These are phyloP conservation scores for Pseudocercospora pini-densiflorae DNA, from an alignment of 2,329 filamentous ascomycete species.

Conservation along the genomic window DNA sequence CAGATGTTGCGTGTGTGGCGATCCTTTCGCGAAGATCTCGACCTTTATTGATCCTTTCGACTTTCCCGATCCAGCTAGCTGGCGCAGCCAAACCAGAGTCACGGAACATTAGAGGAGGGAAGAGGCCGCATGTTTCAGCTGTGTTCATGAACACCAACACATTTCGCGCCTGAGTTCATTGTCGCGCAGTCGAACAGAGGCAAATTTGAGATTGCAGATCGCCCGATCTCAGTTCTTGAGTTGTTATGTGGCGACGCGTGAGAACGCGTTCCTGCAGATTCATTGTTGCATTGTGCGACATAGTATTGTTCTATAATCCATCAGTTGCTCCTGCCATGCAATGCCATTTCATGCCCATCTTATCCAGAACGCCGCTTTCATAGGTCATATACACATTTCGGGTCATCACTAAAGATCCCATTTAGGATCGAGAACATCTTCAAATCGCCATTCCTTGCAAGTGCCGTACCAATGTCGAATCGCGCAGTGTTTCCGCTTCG, in stretches of 20 bases:
- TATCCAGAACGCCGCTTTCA: constrained; percentile 8
- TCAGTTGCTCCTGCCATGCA: not conserved
- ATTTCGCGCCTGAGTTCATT: not conserved
- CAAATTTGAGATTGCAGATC: not conserved
- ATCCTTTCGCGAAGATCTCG: not conserved
- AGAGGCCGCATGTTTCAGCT: not conserved
- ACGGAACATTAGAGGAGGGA: not conserved
- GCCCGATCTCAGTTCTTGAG: not conserved
- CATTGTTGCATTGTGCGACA: not conserved
- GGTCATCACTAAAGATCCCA: constrained; percentile 21
- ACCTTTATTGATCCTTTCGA: not conserved
- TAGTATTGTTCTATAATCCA: not conserved
- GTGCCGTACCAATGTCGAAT: constrained; percentile 35
- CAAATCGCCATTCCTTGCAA: constrained; percentile 31
- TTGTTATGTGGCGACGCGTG: not conserved
- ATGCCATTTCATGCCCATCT: not conserved
- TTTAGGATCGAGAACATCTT: constrained; percentile 22
- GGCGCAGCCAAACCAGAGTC: not conserved
- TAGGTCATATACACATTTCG: constrained; percentile 7
- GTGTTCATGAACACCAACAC: not conserved
- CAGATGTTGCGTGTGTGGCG: not conserved
- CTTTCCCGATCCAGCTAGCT: not conserved
- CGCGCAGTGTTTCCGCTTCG: constrained; percentile 27
- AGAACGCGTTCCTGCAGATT: not conserved
- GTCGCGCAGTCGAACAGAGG: not conserved